Percentiles rank a stretch among this genome's conserved stretches.
Conservation (phyloP, 2,329 filamentous ascomycete species). For the Ascochyta rabiei region DNA sequence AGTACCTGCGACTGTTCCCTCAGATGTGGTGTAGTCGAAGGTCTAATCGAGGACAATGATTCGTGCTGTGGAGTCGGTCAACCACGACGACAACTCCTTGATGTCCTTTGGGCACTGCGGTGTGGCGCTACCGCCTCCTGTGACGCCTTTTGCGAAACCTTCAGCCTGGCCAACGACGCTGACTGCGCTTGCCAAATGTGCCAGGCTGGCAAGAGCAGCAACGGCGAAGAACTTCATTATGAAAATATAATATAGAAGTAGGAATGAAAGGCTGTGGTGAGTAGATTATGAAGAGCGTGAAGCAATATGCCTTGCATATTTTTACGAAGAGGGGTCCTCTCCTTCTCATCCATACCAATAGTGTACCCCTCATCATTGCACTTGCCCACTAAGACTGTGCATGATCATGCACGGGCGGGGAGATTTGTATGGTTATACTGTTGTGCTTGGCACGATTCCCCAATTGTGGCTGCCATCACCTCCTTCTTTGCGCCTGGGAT, state of each 20-base stretch:
- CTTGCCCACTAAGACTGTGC: too few species aligned
- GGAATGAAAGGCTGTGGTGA: slow-evolving; percentile 1
- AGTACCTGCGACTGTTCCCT: slow-evolving; percentile 25
- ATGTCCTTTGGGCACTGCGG: slow-evolving; percentile 19
- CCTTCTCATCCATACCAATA: not conserved
- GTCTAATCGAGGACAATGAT: slow-evolving; percentile 46
- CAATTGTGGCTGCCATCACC: too few species aligned
- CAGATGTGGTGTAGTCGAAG: slow-evolving; percentile 27
- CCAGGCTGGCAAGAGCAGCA: slow-evolving; percentile 14
- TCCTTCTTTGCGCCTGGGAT: too few species aligned
- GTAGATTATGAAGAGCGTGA: not conserved
- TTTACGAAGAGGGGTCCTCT: not conserved
- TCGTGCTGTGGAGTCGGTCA: slow-evolving; percentile 38
- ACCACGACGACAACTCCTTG: slow-evolving; percentile 24
- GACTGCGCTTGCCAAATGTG: slow-evolving; percentile 14
- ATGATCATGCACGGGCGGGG: too few species aligned
- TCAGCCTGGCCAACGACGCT: slow-evolving; percentile 13
- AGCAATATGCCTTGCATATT: not conserved
- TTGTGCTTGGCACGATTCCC: too few species aligned
- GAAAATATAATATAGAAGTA: not conserved
- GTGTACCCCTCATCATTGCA: not conserved
- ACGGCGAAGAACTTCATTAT: slow-evolving; percentile 10
- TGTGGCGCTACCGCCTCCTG: slow-evolving; percentile 17
- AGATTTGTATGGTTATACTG: too few species aligned
- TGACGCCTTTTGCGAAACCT: slow-evolving; percentile 18